These are phyloP conservation scores for Penicillium turbatum DNA, from an alignment of 495 filamentous ascomycete species.

Conservation along the genomic window DNA sequence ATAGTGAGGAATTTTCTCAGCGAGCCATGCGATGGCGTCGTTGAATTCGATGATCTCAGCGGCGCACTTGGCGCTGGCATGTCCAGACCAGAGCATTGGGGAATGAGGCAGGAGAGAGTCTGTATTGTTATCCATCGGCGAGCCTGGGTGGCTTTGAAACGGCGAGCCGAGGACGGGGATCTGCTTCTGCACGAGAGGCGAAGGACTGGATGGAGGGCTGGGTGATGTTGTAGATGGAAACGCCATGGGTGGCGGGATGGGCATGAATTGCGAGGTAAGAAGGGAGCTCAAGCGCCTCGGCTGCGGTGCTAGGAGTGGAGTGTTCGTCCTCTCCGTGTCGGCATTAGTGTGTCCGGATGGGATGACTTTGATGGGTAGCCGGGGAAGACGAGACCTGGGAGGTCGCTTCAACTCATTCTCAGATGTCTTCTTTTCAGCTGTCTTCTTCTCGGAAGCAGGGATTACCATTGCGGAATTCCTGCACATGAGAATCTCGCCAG, in stretches of 20 bases:
- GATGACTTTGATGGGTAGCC: background rate
- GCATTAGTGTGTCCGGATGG: background rate
- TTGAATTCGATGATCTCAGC: conserved; percentile 22
- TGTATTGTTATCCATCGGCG: background rate
- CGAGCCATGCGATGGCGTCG: conserved; percentile 20
- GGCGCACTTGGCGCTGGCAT: conserved; percentile 3
- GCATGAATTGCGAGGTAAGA: background rate
- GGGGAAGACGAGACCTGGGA: background rate
- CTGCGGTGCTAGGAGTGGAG: background rate
- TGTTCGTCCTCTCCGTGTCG: background rate
- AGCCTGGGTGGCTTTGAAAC: background rate
- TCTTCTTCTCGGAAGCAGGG: background rate
- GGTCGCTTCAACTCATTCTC: background rate
- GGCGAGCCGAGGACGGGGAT: background rate
- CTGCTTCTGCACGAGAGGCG: background rate
- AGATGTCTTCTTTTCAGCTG: too few species aligned
- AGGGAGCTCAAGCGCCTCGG: background rate
- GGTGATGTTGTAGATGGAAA: too few species aligned
- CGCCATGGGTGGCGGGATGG: background rate
- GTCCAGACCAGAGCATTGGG: background rate
- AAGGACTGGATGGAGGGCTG: background rate
- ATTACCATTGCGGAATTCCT: background rate
- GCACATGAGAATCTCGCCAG: conserved; percentile 4
- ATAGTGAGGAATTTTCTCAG: conserved; percentile 23
- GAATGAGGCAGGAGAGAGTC: background rate